Evolutionary conservation across 495 filamentous ascomycete genomes (phyloP).

Genomic region (Penicillium goetzii): DNA sequence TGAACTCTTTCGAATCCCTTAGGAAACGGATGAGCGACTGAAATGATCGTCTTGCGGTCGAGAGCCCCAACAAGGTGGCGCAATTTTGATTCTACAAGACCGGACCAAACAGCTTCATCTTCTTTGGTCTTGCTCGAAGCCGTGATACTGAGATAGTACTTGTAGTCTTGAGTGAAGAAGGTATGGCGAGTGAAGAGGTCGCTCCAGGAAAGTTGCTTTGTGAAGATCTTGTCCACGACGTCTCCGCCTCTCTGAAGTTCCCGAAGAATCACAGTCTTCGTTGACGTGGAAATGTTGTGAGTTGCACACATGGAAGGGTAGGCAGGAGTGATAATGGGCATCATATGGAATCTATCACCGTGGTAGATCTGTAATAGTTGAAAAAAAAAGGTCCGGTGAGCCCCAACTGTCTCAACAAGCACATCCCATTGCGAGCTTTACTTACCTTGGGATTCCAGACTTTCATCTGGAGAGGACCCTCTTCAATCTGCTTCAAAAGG

Average conservation of each 20-base stretch:
- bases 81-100: conserved; percentile 90
- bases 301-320: conserved; percentile 97
- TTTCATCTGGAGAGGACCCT: conserved; percentile 74
- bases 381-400: background rate
- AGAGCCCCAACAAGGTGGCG: conserved; percentile 79
- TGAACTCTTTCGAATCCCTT: conserved; percentile 88
- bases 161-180: conserved; percentile 91
- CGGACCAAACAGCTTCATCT: conserved; percentile 83
- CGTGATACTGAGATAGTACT: conserved; percentile 89
- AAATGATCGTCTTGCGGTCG: conserved; percentile 72
- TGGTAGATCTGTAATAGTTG: conserved; percentile 65
- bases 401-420: background rate
- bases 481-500: conserved; percentile 84
- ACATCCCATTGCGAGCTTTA: conserved; percentile 14
- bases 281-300: conserved; percentile 87
- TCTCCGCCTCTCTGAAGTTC: conserved; percentile 78
- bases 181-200: conserved; percentile 85
- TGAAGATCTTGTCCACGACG: conserved; percentile 80
- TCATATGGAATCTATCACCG: conserved; percentile 79
- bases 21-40: conserved; percentile 86
- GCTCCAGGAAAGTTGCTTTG: conserved; percentile 76
- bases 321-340: conserved; percentile 97
- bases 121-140: conserved; percentile 86
- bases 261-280: conserved; percentile 77
- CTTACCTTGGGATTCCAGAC: conserved; percentile 92